Percentiles rank a stretch among this genome's conserved stretches.
Evolutionary conservation across 768 basidiomycete genomes (phyloP).

Genomic region (Lentinula sp.): DNA sequence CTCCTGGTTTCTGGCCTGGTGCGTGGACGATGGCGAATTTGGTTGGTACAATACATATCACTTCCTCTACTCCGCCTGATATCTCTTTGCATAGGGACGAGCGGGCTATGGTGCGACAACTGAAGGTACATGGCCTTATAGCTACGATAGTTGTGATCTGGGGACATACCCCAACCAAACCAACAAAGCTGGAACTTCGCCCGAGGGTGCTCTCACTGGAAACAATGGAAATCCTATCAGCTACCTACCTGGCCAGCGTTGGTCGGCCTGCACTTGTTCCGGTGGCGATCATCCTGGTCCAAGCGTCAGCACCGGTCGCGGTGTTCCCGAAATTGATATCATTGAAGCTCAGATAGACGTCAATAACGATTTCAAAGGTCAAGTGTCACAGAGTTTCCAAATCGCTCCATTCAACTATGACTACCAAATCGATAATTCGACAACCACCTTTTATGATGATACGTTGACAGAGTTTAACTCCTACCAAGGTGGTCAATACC

Average conservation of each 20-base stretch:
- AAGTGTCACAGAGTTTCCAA: slow-evolving; percentile 81
- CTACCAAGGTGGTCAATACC: slow-evolving; percentile 66
- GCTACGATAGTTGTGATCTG: slow-evolving; percentile 78
- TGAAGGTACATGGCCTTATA: slow-evolving; percentile 84
- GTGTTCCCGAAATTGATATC: slow-evolving; percentile 91
- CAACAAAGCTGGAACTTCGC: slow-evolving; percentile 48
- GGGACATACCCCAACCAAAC: slow-evolving; percentile 87
- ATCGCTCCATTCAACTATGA: slow-evolving; percentile 71
- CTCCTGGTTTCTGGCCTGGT: slow-evolving; percentile 84
- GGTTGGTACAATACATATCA: slow-evolving; percentile 24
- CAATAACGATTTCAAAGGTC: slow-evolving; percentile 36
- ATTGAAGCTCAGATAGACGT: slow-evolving; percentile 77
- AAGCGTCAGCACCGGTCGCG: slow-evolving; percentile 55
- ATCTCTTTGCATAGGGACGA: slow-evolving; percentile 42
- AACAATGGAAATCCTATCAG: slow-evolving; percentile 54
- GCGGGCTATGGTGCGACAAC: slow-evolving; percentile 89
- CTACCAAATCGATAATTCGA: slow-evolving; percentile 53
- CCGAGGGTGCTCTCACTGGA: slow-evolving; percentile 45
- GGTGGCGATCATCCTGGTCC: slow-evolving; percentile 89
- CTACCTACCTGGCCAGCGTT: slow-evolving; percentile 78
- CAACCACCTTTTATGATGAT: slow-evolving; percentile 47
- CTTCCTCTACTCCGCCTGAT: slow-evolving; percentile 2
- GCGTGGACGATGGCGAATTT: slow-evolving; percentile 79
- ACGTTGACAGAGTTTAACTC: slow-evolving; percentile 50
- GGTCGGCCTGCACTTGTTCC: slow-evolving; percentile 85